Evolutionary conservation across 495 filamentous ascomycete species (phyloP).

Genomic region (Jackrogersella multiformis): DNA sequence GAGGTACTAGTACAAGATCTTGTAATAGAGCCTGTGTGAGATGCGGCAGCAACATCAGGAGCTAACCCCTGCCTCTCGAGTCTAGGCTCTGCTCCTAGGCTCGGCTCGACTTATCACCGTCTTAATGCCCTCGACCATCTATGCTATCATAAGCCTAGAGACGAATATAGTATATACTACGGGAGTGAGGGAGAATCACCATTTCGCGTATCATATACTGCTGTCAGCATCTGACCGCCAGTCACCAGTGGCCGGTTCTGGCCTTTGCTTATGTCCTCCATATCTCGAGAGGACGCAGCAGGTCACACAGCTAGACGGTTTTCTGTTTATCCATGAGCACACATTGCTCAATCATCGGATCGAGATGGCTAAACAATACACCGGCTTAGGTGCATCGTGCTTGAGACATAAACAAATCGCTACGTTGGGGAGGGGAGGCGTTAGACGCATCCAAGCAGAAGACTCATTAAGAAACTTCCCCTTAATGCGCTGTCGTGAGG

Average conservation of each 20-base stretch:
- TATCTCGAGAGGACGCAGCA: conserved; percentile 16
- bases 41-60: conserved; percentile 17
- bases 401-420: conserved; percentile 27
- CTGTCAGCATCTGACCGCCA: conserved; percentile 11
- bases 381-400: conserved; percentile 24
- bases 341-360: conserved; percentile 2
- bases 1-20: conserved; percentile 44
- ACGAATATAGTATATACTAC: not conserved
- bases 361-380: conserved; percentile 20
- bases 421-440: conserved; percentile 12
- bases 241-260: not conserved
- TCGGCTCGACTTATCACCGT: conserved; percentile 19
- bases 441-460: conserved; percentile 15
- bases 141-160: conserved; percentile 6
- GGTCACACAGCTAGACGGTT: conserved; percentile 27
- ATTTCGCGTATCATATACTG: conserved; percentile 17
- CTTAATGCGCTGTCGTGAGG: conserved; percentile 20
- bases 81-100: conserved; percentile 10
- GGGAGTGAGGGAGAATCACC: conserved; percentile 4
- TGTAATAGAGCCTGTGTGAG: conserved; percentile 29
- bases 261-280: conserved; percentile 2
- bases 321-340: conserved; percentile 18
- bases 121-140: conserved; percentile 8
- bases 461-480: conserved; percentile 11
- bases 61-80: conserved; percentile 11